phyloP scores from a whole-genome alignment of 1,284 basidiomycete species.

The Trametes pubescens region DNA sequence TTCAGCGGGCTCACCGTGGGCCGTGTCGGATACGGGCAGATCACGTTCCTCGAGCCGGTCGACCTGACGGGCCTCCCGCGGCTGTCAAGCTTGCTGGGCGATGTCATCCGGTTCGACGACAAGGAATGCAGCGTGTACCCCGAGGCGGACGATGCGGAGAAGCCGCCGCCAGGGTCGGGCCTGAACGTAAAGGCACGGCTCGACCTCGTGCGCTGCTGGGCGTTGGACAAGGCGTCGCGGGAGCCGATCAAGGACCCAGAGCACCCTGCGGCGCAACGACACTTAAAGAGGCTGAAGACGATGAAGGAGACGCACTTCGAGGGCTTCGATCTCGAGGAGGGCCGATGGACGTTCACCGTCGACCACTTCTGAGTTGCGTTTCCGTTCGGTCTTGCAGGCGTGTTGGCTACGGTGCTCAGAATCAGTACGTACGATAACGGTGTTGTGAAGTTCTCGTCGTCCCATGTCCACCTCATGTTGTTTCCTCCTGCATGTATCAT shows the following conservation, averaged over 20 bases:
- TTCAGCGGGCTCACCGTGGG: slow-evolving; percentile 87
- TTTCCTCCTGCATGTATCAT: slow-evolving; percentile 18
- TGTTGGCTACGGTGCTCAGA: background rate
- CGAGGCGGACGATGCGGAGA: slow-evolving; percentile 82
- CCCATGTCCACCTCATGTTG: slow-evolving; percentile 12
- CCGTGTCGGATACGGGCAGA: slow-evolving; percentile 89
- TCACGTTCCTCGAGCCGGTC: slow-evolving; percentile 91
- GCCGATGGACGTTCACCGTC: slow-evolving; percentile 94
- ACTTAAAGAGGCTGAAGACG: slow-evolving; percentile 84
- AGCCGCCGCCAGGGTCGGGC: slow-evolving; percentile 84
- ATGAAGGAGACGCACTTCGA: slow-evolving; percentile 91
- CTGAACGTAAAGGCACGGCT: slow-evolving; percentile 91
- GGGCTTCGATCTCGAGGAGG: slow-evolving; percentile 80
- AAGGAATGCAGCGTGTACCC: slow-evolving; percentile 96
- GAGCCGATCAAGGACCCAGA: slow-evolving; percentile 89
- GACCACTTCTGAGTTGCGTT: slow-evolving; percentile 77
- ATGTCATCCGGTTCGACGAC: slow-evolving; percentile 88
- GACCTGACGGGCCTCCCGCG: slow-evolving; percentile 89
- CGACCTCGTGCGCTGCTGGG: slow-evolving; percentile 86
- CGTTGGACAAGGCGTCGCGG: slow-evolving; percentile 90
- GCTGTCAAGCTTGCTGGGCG: slow-evolving; percentile 86
- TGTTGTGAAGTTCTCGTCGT: slow-evolving; percentile 3
- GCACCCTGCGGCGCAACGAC: slow-evolving; percentile 78
- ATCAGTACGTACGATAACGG: slow-evolving; percentile 17
- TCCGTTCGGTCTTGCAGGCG: background rate